A percentile compares a stretch with the other conserved stretches of the same genome.
Conservation (phyloP, 2,329 filamentous ascomycete genomes). For the Pseudopithomyces maydicus region DNA sequence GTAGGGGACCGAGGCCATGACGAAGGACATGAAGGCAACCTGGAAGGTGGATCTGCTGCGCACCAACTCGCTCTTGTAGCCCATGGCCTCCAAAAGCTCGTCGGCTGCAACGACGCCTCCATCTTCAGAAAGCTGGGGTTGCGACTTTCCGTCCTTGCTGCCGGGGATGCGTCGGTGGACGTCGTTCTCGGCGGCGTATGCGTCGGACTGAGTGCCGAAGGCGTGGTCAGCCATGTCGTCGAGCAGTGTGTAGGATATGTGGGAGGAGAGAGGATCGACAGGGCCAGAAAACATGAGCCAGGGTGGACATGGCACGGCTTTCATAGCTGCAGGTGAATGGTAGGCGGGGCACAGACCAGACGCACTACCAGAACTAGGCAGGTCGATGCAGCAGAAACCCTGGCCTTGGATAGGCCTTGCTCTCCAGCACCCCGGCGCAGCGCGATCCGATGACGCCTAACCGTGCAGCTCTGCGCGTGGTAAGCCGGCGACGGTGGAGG, state of each 20-base stretch:
- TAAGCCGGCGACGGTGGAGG: neutral
- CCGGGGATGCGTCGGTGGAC: slow-evolving; percentile 26
- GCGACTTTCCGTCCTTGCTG: slow-evolving; percentile 27
- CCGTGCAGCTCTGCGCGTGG: neutral
- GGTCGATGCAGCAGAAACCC: slow-evolving; percentile 21
- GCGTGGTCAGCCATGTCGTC: slow-evolving; percentile 23
- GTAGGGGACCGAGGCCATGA: slow-evolving; percentile 75
- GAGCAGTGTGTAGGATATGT: slow-evolving; percentile 15
- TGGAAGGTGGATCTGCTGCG: slow-evolving; percentile 70
- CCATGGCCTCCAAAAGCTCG: slow-evolving; percentile 66
- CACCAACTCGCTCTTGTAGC: slow-evolving; percentile 68
- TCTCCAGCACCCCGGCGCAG: slow-evolving; percentile 18
- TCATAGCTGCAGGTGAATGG: slow-evolving; percentile 34
- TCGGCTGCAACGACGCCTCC: slow-evolving; percentile 56
- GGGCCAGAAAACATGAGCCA: slow-evolving; percentile 1
- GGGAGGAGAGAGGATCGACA: neutral
- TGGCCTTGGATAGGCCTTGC: slow-evolving; percentile 10
- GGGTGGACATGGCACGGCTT: slow-evolving; percentile 29
- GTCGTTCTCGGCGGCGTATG: slow-evolving; percentile 39
- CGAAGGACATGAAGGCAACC: slow-evolving; percentile 77
- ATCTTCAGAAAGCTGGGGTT: slow-evolving; percentile 22
- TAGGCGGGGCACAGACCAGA: slow-evolving; percentile 28
- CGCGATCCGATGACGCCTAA: slow-evolving; percentile 4
- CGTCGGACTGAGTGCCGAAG: slow-evolving; percentile 42
- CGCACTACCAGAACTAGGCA: slow-evolving; percentile 23